Evolutionary conservation across 139 green algal species (phyloP).

Genomic region (Volvox reticuliferus): DNA sequence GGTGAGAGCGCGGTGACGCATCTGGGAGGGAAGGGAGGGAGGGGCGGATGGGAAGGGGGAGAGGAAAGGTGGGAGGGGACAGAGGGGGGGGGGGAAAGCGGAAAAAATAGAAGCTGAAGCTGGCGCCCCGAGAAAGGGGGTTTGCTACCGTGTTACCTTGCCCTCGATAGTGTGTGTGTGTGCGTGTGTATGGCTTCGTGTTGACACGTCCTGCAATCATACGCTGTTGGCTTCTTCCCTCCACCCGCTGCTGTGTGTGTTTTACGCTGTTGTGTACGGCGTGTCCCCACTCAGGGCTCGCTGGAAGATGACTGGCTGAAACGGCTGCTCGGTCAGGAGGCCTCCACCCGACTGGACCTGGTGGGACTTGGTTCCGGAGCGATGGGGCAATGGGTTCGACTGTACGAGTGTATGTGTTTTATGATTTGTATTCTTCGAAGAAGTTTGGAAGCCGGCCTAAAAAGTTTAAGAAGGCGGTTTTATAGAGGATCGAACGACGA

Average conservation of each 20-base stretch:
- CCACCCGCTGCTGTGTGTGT: background rate
- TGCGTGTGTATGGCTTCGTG: background rate
- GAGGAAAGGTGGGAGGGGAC: background rate
- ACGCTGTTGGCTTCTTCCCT: background rate
- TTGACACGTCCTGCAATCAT: background rate
- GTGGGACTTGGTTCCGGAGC: background rate
- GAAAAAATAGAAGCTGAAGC: too few relatives aligned
- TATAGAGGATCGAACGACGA: too few relatives aligned
- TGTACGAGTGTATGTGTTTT: too few relatives aligned
- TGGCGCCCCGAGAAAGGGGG: background rate
- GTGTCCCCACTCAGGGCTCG: background rate
- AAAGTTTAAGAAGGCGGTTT: too few relatives aligned
- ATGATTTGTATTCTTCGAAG: too few relatives aligned
- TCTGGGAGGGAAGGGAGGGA: background rate
- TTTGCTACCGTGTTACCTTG: background rate
- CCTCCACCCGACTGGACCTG: background rate
- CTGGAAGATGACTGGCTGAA: background rate
- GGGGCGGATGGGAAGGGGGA: background rate
- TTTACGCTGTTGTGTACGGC: background rate
- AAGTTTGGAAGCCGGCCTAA: too few relatives aligned
- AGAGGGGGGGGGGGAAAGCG: background rate
- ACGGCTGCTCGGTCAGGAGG: slow-evolving; percentile 23
- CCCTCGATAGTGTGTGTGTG: background rate
- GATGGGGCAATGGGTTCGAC: too few relatives aligned
- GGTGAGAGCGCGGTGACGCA: background rate